Base-by-base conservation (phyloP, 768 basidiomycete genomes). In the Pleurotus pulmonarius region DNA sequence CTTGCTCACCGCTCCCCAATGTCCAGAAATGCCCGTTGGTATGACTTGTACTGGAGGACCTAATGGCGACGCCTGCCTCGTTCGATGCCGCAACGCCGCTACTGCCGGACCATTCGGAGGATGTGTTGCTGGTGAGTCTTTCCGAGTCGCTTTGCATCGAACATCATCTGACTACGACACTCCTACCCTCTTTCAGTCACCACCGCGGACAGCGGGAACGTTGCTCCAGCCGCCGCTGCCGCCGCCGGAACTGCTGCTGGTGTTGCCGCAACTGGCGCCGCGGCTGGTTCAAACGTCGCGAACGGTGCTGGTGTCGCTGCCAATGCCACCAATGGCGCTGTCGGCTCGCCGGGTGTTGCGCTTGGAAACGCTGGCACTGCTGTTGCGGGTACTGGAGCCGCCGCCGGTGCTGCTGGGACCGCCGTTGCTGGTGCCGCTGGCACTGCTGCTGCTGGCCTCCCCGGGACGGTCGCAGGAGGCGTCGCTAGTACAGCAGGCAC, bases 1-100 rank as follows among this genome's bases (percentile, higher is more conserved):
- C 8, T 29, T 29, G 26, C 26, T 29, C 1, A 29, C 26, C 6
- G 2, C 26, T 29, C 6, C 26, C 9, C 26, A 3, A 3, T 1
- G 68, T 67, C 3, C 8, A 22, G 61, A 69, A 59, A 58, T 76
- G 46, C 71, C 73, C 3, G 45, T 67, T 1, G 69, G 66, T 16
- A 72, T 68, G 5, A 65, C 54, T 18, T 75, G 75, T 61, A 59
- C 65, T 3, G 74, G 74, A 20, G 74, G 74, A 37, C 20, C 60
- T 3, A 44, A 59, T 25, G 56, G 58, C 4, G 59, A 68, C 58
- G 64, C 67, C 15, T 76, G 75, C 60, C 62, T 76, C 39, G 67
- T 67, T 45, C 67, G 73, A 12, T 66, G 75, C 59, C 68, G 58
- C 29, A 75, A 73, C 43, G 68, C 69, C 13, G 69, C 69, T 25